Conservation (phyloP, 2,329 filamentous ascomycete species). For the Calonectria hawksworthii region DNA sequence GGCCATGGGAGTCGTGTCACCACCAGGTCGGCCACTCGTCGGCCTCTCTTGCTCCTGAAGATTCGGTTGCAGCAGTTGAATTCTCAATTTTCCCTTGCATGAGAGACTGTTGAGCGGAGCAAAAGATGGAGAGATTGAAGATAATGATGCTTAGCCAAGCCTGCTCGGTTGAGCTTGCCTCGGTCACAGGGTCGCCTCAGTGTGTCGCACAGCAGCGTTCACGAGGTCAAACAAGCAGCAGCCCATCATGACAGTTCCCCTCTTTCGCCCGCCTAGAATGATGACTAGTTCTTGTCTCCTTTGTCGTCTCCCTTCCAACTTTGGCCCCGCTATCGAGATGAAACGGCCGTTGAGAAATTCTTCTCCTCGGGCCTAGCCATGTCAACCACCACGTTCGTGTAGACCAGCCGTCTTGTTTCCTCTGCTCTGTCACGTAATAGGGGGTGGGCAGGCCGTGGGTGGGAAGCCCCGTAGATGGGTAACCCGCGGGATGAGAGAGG, state of each 20-base stretch:
- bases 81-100: conserved; percentile 41
- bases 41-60: conserved; percentile 30
- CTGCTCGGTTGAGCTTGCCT: neutral
- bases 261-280: neutral
- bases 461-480: neutral
- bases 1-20: conserved; percentile 1
- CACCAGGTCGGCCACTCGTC: conserved; percentile 27
- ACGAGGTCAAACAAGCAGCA: neutral
- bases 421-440: neutral
- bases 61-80: conserved; percentile 28
- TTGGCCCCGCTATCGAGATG: conserved; percentile 33
- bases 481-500: neutral
- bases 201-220: conserved; percentile 7
- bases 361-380: conserved; percentile 30
- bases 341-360: conserved; percentile 33
- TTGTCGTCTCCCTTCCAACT: conserved; percentile 10
- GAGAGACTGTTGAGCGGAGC: conserved; percentile 32
- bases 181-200: neutral
- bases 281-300: conserved; percentile 15
- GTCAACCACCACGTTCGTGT: conserved; percentile 29
- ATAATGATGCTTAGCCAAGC: conserved; percentile 10
- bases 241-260: neutral
- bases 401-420: neutral
- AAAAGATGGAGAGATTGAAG: conserved; percentile 26
- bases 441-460: neutral